Evolutionary conservation across 2,329 filamentous ascomycete genomes (phyloP).

Genomic region (Paraphaeosphaeria sporulosa): DNA sequence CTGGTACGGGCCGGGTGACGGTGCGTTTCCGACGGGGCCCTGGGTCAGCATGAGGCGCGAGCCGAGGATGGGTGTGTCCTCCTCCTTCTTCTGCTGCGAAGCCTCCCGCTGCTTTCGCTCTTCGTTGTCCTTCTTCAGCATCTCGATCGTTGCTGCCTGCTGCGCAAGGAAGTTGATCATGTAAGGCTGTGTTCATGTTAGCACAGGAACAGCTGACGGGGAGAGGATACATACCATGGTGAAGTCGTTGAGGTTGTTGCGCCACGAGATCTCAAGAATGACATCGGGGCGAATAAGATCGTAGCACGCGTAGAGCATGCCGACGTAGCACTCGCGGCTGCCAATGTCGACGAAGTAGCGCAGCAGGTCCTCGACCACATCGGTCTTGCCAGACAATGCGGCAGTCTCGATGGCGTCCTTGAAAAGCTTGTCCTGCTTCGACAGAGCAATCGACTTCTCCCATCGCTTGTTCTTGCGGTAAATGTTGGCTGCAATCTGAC

Average conservation of each 20-base stretch:
- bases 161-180: conserved; percentile 98
- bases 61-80: conserved; percentile 91
- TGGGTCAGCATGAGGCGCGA: conserved; percentile 95
- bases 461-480: conserved; percentile 99
- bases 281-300: conserved; percentile 93
- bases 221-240: conserved; percentile 70
- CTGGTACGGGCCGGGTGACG: conserved; percentile 73
- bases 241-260: conserved; percentile 91
- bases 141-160: conserved; percentile 84
- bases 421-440: conserved; percentile 99
- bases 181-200: conserved; percentile 67
- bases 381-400: conserved; percentile 86
- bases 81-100: conserved; percentile 86
- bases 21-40: conserved; percentile 69
- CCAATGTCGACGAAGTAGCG: conserved; percentile 99
- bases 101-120: conserved; percentile 78
- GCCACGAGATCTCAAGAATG: conserved; percentile 96
- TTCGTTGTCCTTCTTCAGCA: conserved; percentile 94
- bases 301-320: conserved; percentile 98
- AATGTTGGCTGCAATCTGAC: conserved; percentile 96
- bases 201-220: conserved; percentile 4
- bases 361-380: conserved; percentile 93
- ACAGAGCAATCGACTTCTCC: conserved; percentile 98
- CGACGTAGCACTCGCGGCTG: conserved; percentile 99
- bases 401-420: conserved; percentile 99